phyloP scores from a whole-genome alignment of 371 early-diverging fungal species.

The Massospora cicadina region DNA sequence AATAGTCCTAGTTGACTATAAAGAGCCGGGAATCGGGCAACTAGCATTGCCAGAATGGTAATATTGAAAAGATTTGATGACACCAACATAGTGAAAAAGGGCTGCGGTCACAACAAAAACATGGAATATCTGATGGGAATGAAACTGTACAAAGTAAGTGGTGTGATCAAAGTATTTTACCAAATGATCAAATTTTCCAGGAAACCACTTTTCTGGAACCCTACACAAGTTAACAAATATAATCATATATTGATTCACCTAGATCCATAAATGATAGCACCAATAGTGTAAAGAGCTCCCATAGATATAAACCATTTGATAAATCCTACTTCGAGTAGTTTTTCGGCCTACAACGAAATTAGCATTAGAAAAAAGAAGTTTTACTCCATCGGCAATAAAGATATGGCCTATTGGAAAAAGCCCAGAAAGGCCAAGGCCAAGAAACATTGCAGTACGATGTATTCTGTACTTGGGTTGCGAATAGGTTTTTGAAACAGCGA shows the following conservation, averaged over 20 bases:
- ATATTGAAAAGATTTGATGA: conserved; percentile 28
- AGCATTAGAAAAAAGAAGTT: not conserved
- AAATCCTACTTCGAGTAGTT: conserved; percentile 29
- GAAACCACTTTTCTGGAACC: conserved; percentile 36
- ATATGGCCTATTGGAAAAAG: conserved; percentile 60
- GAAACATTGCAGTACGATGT: conserved; percentile 58
- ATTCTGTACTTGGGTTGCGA: conserved; percentile 56
- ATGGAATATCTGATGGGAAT: conserved; percentile 86
- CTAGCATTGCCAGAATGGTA: not conserved
- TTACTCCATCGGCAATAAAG: conserved; percentile 46
- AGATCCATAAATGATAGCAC: conserved; percentile 66
- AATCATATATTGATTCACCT: conserved; percentile 16
- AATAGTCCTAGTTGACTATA: too few species aligned
- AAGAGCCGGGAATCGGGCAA: not conserved
- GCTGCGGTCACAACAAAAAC: conserved; percentile 65
- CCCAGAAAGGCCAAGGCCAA: conserved; percentile 58
- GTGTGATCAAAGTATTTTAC: conserved; percentile 16
- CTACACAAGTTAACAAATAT: conserved; percentile 12
- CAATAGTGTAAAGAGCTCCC: conserved; percentile 58
- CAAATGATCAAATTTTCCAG: conserved; percentile 35
- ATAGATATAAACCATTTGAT: conserved; percentile 40
- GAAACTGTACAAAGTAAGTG: conserved; percentile 3
- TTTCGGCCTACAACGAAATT: conserved; percentile 1
- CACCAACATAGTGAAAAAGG: conserved; percentile 56
- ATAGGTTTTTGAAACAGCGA: conserved; percentile 38